These are phyloP conservation scores for Aspergillus aculeatinus DNA, from an alignment of 2,329 filamentous ascomycete species.

Conservation along the genomic window DNA sequence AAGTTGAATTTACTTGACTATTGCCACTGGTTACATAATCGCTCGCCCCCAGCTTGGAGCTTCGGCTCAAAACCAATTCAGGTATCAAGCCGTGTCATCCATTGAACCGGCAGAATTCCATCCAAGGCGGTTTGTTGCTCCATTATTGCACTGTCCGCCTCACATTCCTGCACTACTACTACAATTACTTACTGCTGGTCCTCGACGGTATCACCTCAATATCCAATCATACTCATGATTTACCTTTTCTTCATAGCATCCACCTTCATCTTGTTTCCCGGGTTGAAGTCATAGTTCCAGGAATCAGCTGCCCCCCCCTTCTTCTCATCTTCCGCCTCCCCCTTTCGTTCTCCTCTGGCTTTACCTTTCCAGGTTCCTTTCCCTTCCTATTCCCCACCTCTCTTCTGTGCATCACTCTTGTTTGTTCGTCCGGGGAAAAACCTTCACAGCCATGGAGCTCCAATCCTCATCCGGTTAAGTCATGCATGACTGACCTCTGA, in stretches of 20 bases:
- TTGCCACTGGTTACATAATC: conserved; percentile 8
- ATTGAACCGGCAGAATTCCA: neutral
- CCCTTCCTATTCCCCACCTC: conserved; percentile 12
- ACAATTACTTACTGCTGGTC: neutral
- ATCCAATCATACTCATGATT: neutral
- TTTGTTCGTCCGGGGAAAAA: conserved; percentile 3
- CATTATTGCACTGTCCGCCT: neutral
- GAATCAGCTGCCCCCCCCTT: neutral
- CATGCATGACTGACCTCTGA: conserved; percentile 14
- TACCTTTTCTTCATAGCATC: neutral
- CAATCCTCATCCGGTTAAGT: conserved; percentile 23
- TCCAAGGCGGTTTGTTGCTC: too few relatives aligned
- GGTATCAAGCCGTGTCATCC: neutral
- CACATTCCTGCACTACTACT: neutral
- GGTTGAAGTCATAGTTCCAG: neutral
- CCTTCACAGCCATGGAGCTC: conserved; percentile 17
- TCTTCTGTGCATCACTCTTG: conserved; percentile 6
- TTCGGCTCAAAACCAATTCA: conserved; percentile 1
- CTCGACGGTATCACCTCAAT: neutral
- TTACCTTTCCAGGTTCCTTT: conserved; percentile 3
- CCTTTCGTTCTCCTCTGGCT: conserved; percentile 8
- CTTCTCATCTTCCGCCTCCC: conserved; percentile 11
- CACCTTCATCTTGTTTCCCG: neutral
- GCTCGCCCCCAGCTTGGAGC: neutral
- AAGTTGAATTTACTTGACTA: neutral